Evolutionary conservation across 495 filamentous ascomycete genomes (phyloP), one percentile per base, ranked within the genome.

Genomic region (Aspergillus sparsus): DNA sequence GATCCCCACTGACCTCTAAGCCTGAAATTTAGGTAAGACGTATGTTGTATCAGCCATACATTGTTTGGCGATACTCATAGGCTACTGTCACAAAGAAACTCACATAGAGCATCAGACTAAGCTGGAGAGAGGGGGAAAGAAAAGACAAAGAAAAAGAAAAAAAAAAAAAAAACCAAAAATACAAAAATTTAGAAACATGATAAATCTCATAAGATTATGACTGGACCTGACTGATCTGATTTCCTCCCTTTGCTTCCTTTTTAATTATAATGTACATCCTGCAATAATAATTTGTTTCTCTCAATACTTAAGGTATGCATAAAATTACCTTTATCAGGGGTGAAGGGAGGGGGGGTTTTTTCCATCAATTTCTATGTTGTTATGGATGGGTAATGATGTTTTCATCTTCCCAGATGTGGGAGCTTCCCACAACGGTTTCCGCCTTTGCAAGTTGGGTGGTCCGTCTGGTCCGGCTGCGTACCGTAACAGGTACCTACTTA

Each of bases 361-460:
- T 39, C 39, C 13, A 21, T 33, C 12, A 53, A n/a, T 34, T 15
- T 39, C 39, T 18, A 21, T 33, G 18, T 27, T 49, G 49, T 13
- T 34, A 37, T 49, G 31, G 21, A 27, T 49, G 31, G 21, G 15
- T 8, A 41, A 27, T n/a, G 27, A 35, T 59, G 56, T 51, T 59
- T 55, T 55, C 44, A 32, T 58, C 18, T 52, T 55, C 16, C 55
- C 52, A 31, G 50, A 55, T 63, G 55, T 57, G 61, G 61, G 18
- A 60, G 36, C 52, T 37, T 56, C 12, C 37, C 36, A 45, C 45
- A 45, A 50, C 37, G 36, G 54, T 32, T 63, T 18, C 51, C 56
- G 61, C 47, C 51, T 46, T 57, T 49, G 52, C 32, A 32, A 52
- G 44, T 55, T 46, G 31, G 15, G 4, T 58, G 34, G 59, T 41